Conservation (phyloP, 2,329 filamentous ascomycete genomes). For the Aureobasidium subglaciale region DNA sequence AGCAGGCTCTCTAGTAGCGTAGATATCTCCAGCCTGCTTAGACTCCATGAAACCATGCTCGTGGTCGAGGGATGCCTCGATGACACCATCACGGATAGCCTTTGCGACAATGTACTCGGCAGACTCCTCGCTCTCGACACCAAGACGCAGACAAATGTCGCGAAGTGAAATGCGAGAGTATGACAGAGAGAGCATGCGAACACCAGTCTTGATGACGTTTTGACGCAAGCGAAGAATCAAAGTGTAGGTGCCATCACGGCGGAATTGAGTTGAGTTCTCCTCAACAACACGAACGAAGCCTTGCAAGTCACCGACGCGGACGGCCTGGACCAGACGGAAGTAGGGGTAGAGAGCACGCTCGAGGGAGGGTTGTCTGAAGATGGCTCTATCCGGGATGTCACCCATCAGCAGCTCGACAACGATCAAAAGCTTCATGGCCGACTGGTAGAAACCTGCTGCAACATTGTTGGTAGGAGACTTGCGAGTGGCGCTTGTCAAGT, state of each 20-base stretch:
- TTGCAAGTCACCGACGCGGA: conserved; percentile 91
- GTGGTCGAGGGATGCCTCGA: conserved; percentile 88
- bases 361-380: conserved; percentile 83
- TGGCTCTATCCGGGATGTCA: conserved; percentile 90
- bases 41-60: conserved; percentile 98
- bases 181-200: conserved; percentile 97
- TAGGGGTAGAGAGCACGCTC: conserved; percentile 88
- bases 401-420: conserved; percentile 98
- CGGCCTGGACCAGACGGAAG: conserved; percentile 86
- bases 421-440: conserved; percentile 89
- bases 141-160: conserved; percentile 92
- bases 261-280: conserved; percentile 75
- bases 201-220: conserved; percentile 98
- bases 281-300: conserved; percentile 85
- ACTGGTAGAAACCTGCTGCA: conserved; percentile 90
- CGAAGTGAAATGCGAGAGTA: conserved; percentile 96
- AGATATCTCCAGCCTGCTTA: conserved; percentile 91
- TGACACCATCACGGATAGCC: conserved; percentile 94
- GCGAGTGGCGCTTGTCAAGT: conserved; percentile 84
- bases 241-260: conserved; percentile 89
- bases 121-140: conserved; percentile 90
- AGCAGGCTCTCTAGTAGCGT: conserved; percentile 88
- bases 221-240: conserved; percentile 89
- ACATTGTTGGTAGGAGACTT: conserved; percentile 88
- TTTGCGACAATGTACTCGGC: conserved; percentile 99